These are phyloP conservation scores for Lecanicillium sp. DNA, from an alignment of 2,329 filamentous ascomycete species.

Conservation along the genomic window DNA sequence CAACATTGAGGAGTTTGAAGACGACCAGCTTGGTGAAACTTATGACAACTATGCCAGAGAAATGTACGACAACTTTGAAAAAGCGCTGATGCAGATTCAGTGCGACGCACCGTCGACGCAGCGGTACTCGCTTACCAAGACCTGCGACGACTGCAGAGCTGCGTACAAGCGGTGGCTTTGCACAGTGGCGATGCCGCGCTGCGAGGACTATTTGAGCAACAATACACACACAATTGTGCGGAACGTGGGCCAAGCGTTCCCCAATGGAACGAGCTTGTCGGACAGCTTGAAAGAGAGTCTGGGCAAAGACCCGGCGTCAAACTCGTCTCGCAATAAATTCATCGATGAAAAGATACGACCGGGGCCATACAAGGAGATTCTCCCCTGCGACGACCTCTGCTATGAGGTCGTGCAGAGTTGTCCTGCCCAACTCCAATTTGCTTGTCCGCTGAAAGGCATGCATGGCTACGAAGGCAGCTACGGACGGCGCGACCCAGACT, in stretches of 20 bases:
- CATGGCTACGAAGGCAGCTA: conserved; percentile 28
- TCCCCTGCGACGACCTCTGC: conserved; percentile 84
- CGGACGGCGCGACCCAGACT: conserved; percentile 17
- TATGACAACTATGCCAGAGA: conserved; percentile 70
- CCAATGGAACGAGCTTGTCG: conserved; percentile 55
- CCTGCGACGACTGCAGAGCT: conserved; percentile 64
- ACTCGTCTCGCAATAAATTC: conserved; percentile 56
- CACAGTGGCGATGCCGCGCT: conserved; percentile 85
- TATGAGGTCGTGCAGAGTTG: conserved; percentile 80
- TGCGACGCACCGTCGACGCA: conserved; percentile 71
- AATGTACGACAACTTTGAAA: conserved; percentile 72
- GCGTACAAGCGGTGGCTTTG: conserved; percentile 96
- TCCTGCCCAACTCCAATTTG: conserved; percentile 67
- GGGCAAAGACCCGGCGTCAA: conserved; percentile 17
- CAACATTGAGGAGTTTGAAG: conserved; percentile 57
- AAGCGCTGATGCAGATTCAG: conserved; percentile 73
- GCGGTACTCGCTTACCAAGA: conserved; percentile 72
- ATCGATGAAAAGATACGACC: conserved; percentile 69
- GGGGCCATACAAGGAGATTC: conserved; percentile 87
- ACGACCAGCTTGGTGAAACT: conserved; percentile 54
- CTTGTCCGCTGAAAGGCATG: conserved; percentile 51
- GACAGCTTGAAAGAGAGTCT: conserved; percentile 20
- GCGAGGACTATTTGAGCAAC: conserved; percentile 66
- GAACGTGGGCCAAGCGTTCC: conserved; percentile 63
- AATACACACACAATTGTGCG: conserved; percentile 43